These are phyloP conservation scores for Elaeagnus macrophylla DNA, from an alignment of 306 rosid genomes.

Conservation along the genomic window DNA sequence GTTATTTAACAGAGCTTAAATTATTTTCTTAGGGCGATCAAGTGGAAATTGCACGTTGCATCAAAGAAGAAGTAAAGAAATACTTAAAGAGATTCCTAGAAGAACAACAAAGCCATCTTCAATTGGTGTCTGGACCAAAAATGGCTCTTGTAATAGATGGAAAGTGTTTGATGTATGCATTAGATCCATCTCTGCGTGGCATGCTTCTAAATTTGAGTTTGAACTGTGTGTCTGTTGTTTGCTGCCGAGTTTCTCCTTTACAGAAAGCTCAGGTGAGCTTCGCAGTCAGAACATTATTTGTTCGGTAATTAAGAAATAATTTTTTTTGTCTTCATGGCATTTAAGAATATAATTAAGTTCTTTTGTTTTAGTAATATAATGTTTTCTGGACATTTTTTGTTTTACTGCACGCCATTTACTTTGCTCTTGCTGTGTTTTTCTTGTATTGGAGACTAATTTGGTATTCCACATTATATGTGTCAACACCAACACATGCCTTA, in stretches of 20 bases:
- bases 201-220: constrained; percentile 74
- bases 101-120: constrained; percentile 60
- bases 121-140: constrained; percentile 56
- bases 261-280: constrained; percentile 93
- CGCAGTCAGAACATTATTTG: neutral
- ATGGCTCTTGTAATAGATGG: constrained; percentile 93
- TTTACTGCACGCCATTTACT: too few relatives aligned
- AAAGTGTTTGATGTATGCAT: constrained; percentile 87
- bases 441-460: too few relatives aligned
- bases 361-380: too few relatives aligned
- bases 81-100: constrained; percentile 59
- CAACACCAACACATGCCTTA: too few relatives aligned
- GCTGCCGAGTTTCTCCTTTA: constrained; percentile 97
- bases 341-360: too few relatives aligned
- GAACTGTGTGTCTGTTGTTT: constrained; percentile 87
- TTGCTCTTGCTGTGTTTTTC: too few relatives aligned
- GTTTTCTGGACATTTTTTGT: too few relatives aligned
- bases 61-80: constrained; percentile 68
- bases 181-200: constrained; percentile 83
- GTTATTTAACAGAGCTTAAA: constrained; percentile 1
- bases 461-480: too few relatives aligned
- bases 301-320: neutral
- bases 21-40: constrained; percentile 71
- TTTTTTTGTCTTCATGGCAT: too few relatives aligned
- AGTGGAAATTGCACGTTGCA: constrained; percentile 86